Conservation (phyloP, 2,329 filamentous ascomycete species). For the Botrytis byssoidea region DNA sequence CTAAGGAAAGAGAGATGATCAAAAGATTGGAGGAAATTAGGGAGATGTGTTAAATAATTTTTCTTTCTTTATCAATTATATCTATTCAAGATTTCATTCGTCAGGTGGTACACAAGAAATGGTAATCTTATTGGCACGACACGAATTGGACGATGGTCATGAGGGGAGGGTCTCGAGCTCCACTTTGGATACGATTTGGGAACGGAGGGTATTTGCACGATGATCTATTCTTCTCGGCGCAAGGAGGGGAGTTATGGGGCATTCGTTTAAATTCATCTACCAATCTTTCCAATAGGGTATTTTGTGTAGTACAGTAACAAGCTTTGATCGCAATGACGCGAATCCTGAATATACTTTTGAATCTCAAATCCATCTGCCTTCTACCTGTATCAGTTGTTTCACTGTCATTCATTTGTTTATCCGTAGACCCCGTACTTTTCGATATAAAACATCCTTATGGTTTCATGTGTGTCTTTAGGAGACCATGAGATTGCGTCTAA, state of each 20-base stretch:
- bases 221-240: background rate
- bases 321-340: background rate
- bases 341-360: background rate
- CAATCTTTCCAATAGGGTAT: background rate
- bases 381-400: background rate
- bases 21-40: conserved; percentile 53
- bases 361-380: background rate
- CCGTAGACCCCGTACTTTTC: background rate
- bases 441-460: background rate
- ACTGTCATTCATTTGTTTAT: background rate
- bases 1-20: conserved; percentile 57
- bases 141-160: background rate
- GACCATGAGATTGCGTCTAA: background rate
- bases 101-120: background rate
- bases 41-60: conserved; percentile 28
- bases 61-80: background rate
- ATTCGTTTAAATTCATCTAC: background rate
- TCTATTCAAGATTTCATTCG: background rate
- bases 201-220: background rate
- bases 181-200: background rate
- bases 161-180: background rate
- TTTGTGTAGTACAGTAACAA: background rate
- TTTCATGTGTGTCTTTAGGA: background rate
- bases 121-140: background rate
- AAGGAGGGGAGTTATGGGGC: background rate